phyloP scores from a whole-genome alignment of 2,329 filamentous ascomycete species.

The Zymoseptoria passerinii region DNA sequence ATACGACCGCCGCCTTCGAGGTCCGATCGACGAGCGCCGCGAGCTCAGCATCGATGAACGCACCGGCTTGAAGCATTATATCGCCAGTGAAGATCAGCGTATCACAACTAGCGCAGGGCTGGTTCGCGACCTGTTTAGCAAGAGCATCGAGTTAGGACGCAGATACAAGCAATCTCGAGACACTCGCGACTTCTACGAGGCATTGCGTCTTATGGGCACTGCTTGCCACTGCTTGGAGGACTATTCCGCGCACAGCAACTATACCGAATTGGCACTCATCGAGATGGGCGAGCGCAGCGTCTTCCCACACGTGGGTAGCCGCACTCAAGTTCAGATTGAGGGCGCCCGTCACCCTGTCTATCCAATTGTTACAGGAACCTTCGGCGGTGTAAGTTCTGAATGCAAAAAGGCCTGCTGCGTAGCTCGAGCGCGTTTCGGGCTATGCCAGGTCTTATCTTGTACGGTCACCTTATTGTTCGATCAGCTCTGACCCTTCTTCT shows the following conservation, averaged over 20 bases:
- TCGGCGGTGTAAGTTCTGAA: constrained; percentile 82
- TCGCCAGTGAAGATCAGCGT: constrained; percentile 69
- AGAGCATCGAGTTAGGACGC: constrained; percentile 72
- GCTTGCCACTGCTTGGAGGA: constrained; percentile 88
- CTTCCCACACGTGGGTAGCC: constrained; percentile 78
- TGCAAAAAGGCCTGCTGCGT: no score
- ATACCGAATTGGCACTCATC: constrained; percentile 77
- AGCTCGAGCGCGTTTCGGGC: no score
- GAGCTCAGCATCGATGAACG: constrained; percentile 70
- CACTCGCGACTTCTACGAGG: constrained; percentile 76
- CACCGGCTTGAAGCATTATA: constrained; percentile 71
- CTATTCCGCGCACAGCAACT: constrained; percentile 90
- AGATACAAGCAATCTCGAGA: constrained; percentile 58
- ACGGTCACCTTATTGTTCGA: no score
- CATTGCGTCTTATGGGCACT: constrained; percentile 76
- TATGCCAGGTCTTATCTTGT: no score
- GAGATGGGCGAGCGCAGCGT: constrained; percentile 73
- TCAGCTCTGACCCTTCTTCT: no score
- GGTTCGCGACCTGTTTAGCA: constrained; percentile 63
- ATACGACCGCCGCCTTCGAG: constrained; percentile 72
- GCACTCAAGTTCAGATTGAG: constrained; percentile 60
- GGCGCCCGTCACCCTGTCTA: constrained; percentile 62
- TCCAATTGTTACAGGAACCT: constrained; percentile 81
- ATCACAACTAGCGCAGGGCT: constrained; percentile 78
- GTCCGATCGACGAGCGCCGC: constrained; percentile 67